These are phyloP conservation scores for Bondarzewia mesenterica DNA, from an alignment of 1,284 basidiomycete species.

Conservation along the genomic window DNA sequence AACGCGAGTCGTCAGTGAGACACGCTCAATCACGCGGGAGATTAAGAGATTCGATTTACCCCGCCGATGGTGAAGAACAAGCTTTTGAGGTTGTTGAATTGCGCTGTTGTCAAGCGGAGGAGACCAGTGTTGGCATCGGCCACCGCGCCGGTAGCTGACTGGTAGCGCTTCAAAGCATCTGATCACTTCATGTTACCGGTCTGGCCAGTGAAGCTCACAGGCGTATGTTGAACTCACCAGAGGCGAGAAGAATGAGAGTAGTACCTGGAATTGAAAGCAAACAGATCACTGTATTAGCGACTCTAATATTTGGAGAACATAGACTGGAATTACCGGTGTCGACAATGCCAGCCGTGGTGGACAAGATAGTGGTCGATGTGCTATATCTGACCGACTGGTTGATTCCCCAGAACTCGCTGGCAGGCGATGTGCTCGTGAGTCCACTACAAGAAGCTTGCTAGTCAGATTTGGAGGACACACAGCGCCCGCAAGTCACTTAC, in stretches of 20 bases:
- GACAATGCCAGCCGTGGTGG: slow-evolving; percentile 48
- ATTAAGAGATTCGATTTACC: slow-evolving; percentile 22
- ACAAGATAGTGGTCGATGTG: slow-evolving; percentile 32
- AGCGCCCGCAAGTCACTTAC: slow-evolving; percentile 21
- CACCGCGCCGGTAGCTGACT: slow-evolving; percentile 27
- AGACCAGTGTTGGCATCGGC: slow-evolving; percentile 31
- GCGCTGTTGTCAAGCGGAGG: slow-evolving; percentile 26
- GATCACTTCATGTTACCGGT: neutral
- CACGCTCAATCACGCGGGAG: neutral
- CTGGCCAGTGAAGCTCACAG: neutral
- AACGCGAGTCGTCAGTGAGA: neutral
- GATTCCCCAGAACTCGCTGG: slow-evolving; percentile 54
- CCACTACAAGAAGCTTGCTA: slow-evolving; percentile 26
- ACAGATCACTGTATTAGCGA: too few species aligned
- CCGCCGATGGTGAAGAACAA: slow-evolving; percentile 34
- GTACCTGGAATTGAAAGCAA: slow-evolving; percentile 34
- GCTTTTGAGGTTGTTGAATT: slow-evolving; percentile 30
- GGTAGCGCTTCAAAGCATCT: slow-evolving; percentile 27
- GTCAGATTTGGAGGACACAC: neutral
- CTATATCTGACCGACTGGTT: slow-evolving; percentile 51
- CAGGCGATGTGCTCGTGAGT: slow-evolving; percentile 38
- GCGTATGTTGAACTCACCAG: slow-evolving; percentile 11
- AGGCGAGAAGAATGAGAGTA: slow-evolving; percentile 30
- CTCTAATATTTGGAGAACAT: too few species aligned
- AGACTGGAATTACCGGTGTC: too few species aligned